Evolutionary conservation across 2,329 filamentous ascomycete genomes (phyloP), one percentile per base, ranked within the genome.

Genomic region (Colletotrichum higginsianum): DNA sequence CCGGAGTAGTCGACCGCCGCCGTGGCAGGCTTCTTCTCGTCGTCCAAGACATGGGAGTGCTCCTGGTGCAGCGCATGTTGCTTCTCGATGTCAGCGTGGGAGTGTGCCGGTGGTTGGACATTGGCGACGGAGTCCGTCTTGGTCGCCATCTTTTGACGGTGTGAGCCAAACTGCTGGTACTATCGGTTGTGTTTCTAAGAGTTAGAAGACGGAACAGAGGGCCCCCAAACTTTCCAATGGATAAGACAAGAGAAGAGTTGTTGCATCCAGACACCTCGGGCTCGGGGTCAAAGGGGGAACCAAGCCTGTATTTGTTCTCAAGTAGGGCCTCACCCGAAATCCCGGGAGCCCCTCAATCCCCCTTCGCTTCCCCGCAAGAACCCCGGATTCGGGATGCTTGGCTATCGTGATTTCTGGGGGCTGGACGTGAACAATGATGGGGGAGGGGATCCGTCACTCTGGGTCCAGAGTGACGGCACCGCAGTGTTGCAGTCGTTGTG

Each of bases 1-100:
- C 82, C 82, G 5, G 80, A 82, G 74, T 83, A 83, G 68, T 83
- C 82, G 23, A 73, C 70, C 23, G 26, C 26, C 1, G 62, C 58
- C 3, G 44, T 46, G 3, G 40, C 40, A 16, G 58, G 21, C 12
- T 15, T 35, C 30, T 71, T 71, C 38, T 63, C 67, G 13, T 73
- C 67, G 4, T 63, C 66, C n/a, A 38, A 23, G 11, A 71, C 42
- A 26, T 73, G 62, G 16, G 57, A 71, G n/a, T 71, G 53, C 2
- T 73, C 71, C 8, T 53, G 62, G 26, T 73, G 64, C 7, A 73
- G 44, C 2, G 50, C 44, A 23, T 73, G 47, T 30, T 72, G 71
- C 46, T 73, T 73, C 50, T 73, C 63, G 3, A 72, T 61, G 2
- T 73, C 71, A 6, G 53, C 5, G 3, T 38, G 13, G 0, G 26